These are phyloP conservation scores for Rhodomyrtus tomentosa DNA, from an alignment of 345 rosid genomes.

Conservation along the genomic window DNA sequence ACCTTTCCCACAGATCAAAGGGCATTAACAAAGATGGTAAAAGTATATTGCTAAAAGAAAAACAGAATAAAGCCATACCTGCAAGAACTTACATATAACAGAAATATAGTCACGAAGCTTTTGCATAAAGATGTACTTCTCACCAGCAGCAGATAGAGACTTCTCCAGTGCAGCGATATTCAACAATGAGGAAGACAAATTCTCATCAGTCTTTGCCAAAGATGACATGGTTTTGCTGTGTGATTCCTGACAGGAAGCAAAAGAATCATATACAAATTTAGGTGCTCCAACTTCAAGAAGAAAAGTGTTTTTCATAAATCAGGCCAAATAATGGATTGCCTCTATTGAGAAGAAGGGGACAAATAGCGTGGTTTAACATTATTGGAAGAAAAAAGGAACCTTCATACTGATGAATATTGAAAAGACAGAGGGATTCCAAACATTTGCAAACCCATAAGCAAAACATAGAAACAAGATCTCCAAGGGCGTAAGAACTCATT, in stretches of 20 bases:
- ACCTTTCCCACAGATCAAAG: neutral
- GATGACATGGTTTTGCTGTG: constrained; percentile 50
- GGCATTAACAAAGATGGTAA: neutral
- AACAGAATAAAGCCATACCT: constrained; percentile 56
- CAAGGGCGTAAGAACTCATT: neutral
- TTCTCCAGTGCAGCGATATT: constrained; percentile 67
- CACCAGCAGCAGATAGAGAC: constrained; percentile 77
- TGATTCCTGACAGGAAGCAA: constrained; percentile 53
- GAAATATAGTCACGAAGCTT: constrained; percentile 94
- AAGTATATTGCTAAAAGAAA: neutral
- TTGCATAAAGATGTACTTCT: constrained; percentile 99
- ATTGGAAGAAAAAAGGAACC: neutral
- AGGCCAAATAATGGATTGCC: neutral
- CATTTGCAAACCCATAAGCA: neutral
- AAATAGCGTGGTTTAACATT: neutral
- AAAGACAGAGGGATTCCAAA: neutral
- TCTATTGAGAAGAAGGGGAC: neutral
- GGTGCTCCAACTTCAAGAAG: neutral
- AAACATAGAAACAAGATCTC: neutral
- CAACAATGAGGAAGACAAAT: constrained; percentile 72
- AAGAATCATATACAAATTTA: neutral
- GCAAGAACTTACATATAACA: constrained; percentile 92
- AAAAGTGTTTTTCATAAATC: neutral
- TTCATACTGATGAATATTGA: neutral
- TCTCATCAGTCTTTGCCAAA: constrained; percentile 65